A percentile compares a stretch with the other conserved stretches of the same genome.
These are phyloP conservation scores for Phialophora verrucosa DNA, from an alignment of 2,329 filamentous ascomycete species.

Conservation along the genomic window DNA sequence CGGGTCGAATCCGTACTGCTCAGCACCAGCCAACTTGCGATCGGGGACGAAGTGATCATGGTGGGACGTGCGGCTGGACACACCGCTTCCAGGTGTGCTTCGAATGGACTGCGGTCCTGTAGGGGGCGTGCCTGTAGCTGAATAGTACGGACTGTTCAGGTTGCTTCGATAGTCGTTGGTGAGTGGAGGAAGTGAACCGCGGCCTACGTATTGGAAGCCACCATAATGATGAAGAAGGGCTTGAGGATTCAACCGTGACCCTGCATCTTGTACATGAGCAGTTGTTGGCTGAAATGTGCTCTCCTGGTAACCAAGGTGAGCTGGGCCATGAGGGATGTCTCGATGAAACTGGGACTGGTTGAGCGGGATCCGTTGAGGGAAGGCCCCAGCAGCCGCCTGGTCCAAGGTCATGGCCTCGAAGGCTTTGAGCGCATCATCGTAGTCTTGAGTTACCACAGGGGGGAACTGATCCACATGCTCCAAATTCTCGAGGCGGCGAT, in stretches of 20 bases:
- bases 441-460: conserved; percentile 3
- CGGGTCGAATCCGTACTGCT: conserved; percentile 38
- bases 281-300: conserved; percentile 41
- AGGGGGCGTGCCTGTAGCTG: conserved; percentile 52
- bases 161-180: conserved; percentile 54
- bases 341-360: conserved; percentile 21
- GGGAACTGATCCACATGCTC: conserved; percentile 20
- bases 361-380: conserved; percentile 21
- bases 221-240: conserved; percentile 45
- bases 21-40: conserved; percentile 56
- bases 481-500: not conserved
- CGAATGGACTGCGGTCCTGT: conserved; percentile 48
- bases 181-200: conserved; percentile 53
- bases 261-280: conserved; percentile 41
- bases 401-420: conserved; percentile 24
- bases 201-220: conserved; percentile 51
- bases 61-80: conserved; percentile 47
- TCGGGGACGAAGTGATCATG: conserved; percentile 55
- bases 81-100: conserved; percentile 51
- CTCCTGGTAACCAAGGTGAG: conserved; percentile 38
- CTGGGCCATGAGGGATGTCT: conserved; percentile 5
- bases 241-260: conserved; percentile 42
- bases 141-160: conserved; percentile 54
- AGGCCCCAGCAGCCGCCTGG: conserved; percentile 13
- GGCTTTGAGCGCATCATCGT: conserved; percentile 23